These are phyloP conservation scores for Talaromyces wortmannii DNA, from an alignment of 495 filamentous ascomycete genomes.

Conservation along the genomic window DNA sequence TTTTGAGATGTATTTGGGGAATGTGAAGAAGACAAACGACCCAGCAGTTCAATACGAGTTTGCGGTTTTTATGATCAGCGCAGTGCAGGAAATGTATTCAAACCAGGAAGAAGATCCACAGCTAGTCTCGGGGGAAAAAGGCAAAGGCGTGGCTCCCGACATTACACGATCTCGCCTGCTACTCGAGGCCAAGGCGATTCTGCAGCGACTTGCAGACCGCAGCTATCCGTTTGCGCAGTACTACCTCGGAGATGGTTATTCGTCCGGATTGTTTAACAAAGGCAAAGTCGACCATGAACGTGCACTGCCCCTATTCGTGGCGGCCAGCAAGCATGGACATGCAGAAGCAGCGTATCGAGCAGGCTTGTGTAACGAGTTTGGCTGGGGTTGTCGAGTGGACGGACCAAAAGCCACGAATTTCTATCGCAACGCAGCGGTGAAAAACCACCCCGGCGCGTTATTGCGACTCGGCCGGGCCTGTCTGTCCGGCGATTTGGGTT, in stretches of 20 bases:
- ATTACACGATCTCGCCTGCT: slow-evolving; percentile 59
- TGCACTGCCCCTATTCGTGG: slow-evolving; percentile 84
- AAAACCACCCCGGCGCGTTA: slow-evolving; percentile 93
- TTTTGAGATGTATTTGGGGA: slow-evolving; percentile 93
- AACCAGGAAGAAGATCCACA: slow-evolving; percentile 32
- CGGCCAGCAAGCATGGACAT: slow-evolving; percentile 95
- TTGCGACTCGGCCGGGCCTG: slow-evolving; percentile 87
- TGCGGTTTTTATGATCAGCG: slow-evolving; percentile 84
- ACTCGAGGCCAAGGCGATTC: slow-evolving; percentile 80
- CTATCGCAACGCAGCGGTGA: slow-evolving; percentile 81
- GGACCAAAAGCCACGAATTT: slow-evolving; percentile 88
- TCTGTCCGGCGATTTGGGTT: slow-evolving; percentile 77
- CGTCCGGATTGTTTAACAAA: slow-evolving; percentile 91
- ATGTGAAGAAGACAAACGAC: slow-evolving; percentile 94
- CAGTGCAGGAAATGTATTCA: slow-evolving; percentile 58
- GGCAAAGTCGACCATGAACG: slow-evolving; percentile 83
- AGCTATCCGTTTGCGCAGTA: slow-evolving; percentile 97
- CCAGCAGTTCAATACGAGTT: slow-evolving; percentile 87
- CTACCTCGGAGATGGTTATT: slow-evolving; percentile 90
- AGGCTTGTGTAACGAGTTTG: slow-evolving; percentile 94
- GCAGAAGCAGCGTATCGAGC: slow-evolving; percentile 93
- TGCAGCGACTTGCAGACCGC: slow-evolving; percentile 77
- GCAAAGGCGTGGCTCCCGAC: slow-evolving; percentile 27
- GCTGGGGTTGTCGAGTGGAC: slow-evolving; percentile 89
- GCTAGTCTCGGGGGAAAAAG: slow-evolving; percentile 23